phyloP scores from a whole-genome alignment of 108 stramenopile species.

The Parietichytrium sp. region DNA sequence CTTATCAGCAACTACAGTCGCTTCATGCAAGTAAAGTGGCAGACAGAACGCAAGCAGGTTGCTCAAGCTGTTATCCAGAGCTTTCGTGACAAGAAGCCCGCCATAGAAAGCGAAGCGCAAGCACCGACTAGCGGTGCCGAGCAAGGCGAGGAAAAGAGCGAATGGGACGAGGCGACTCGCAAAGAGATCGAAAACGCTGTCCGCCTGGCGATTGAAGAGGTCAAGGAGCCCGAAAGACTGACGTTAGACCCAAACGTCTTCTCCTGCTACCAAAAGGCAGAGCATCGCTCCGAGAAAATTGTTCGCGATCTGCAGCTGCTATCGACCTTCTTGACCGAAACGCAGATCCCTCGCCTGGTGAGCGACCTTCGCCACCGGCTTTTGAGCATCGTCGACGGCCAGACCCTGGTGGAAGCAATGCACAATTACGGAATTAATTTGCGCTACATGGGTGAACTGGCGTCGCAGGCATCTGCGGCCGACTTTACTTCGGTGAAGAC shows the following conservation, averaged over 20 bases:
- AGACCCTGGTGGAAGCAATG: slow-evolving; percentile 73
- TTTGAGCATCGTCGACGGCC: slow-evolving; percentile 64
- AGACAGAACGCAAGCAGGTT: background rate
- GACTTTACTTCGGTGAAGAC: slow-evolving; percentile 41
- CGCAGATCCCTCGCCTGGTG: slow-evolving; percentile 66
- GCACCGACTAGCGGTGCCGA: background rate
- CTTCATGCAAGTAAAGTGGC: slow-evolving; percentile 57
- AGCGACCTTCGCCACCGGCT: background rate
- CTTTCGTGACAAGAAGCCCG: too few species aligned
- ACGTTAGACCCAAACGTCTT: slow-evolving; percentile 78
- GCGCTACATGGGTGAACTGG: slow-evolving; percentile 86
- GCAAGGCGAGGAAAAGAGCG: background rate
- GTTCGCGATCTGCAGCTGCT: slow-evolving; percentile 79
- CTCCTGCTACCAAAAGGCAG: slow-evolving; percentile 62
- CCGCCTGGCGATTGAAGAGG: background rate
- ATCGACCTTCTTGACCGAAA: slow-evolving; percentile 77
- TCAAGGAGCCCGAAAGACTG: slow-evolving; percentile 49
- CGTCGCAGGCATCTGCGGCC: slow-evolving; percentile 61
- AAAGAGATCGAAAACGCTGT: slow-evolving; percentile 37
- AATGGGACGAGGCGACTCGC: slow-evolving; percentile 8
- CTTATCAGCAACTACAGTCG: slow-evolving; percentile 71
- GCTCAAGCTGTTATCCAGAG: background rate
- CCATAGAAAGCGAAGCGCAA: background rate
- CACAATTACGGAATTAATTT: slow-evolving; percentile 89
- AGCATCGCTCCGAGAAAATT: slow-evolving; percentile 54